Evolutionary conservation across 352 stramenopile genomes (phyloP), one percentile per base, ranked within the genome.

Genomic region (Phytophthora pini): DNA sequence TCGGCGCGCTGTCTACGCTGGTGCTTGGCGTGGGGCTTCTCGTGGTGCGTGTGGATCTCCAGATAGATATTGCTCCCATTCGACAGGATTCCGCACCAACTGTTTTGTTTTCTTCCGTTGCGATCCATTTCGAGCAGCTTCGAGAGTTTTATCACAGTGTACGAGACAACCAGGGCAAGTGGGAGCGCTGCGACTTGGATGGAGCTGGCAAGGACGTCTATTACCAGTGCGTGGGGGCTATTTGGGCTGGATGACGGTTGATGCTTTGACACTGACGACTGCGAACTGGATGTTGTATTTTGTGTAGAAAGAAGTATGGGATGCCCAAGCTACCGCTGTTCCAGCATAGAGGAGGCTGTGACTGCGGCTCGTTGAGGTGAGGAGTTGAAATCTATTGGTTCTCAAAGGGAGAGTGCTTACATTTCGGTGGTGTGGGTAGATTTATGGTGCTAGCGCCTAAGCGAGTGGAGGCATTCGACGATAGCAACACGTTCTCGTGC

Each of bases 401-500:
- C 9, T n/a, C 11, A 44, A 61, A 46, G 6, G 39, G 15, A 29
- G 48, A 29, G 72, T 51, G 47, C 27, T 59, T 40, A 55, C 17
- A 47, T 48, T 44, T 51, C 64, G 5, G 24, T 48, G 32, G 17
- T 65, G 36, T 34, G 29, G 9, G 47, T 32, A 93, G 85, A 61
- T 93, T 94, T 61, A 77, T 90, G 57, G 61, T 93, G 12, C 62
- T 94, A 13, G 86, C 86, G 4, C 84, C 86, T 3, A 91, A 89
- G 67, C 74, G 76, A 38, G 79, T 92, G n/a, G 85, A 91, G 15
- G 86, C 84, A 3, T 94, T 92, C 48, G 86, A 94, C 56, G 86
- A 94, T 54, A 93, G 84, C 75, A 92, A 93, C 55, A 80, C 82
- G 43, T 72, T 93, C 27, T 89, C 86, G 3, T 93, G 84, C 77